Evolutionary conservation across 257 asterid genomes (phyloP), one percentile per base, ranked within the genome.

Genomic region (Cordia subcordata): DNA sequence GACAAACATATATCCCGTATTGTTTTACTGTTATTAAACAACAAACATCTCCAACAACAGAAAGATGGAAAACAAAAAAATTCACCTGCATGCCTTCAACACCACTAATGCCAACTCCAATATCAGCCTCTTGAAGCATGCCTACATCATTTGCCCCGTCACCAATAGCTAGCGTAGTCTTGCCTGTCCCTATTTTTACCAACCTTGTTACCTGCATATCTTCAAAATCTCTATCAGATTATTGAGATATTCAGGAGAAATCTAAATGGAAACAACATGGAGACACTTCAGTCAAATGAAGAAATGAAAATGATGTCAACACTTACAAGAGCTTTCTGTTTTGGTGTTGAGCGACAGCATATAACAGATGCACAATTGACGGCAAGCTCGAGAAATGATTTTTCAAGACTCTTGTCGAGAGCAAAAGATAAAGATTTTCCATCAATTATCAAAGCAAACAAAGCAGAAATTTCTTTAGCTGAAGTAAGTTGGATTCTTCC

Each of bases 341-440:
- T 86, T 1, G 95, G 95, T 13, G 95, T 77, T 13, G 93, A 80
- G 13, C 95, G 90, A 13, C 95, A 86, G 76, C 95, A 86, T 64
- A 86, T 86, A 45, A 86, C 90, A 60, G 95, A 84, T 13, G 89
- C 88, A 66, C 95, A 87, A 54, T 66, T 49, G 63, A 78, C 56
- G 19, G 93, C 85, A 49, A 86, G 86, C 60, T 80, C 81, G 39
- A 86, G 84, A 69, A 86, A 82, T 57, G 53, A 27, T 15, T 67
- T 81, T 55, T 82, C 80, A 62, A 78, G 54, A 16, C 63, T 66
- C 51, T 81, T 82, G 1, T 82, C 82, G 16, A 86, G 73, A 62
- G 95, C 93, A 68, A 79, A 80, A 15, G 77, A 79, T 62, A 86
- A 87, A 65, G 93, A 83, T 63, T 78, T 81, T 60, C 95, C 95